Conservation (phyloP, 2,329 filamentous ascomycete species). For the Xylaria sp. region DNA sequence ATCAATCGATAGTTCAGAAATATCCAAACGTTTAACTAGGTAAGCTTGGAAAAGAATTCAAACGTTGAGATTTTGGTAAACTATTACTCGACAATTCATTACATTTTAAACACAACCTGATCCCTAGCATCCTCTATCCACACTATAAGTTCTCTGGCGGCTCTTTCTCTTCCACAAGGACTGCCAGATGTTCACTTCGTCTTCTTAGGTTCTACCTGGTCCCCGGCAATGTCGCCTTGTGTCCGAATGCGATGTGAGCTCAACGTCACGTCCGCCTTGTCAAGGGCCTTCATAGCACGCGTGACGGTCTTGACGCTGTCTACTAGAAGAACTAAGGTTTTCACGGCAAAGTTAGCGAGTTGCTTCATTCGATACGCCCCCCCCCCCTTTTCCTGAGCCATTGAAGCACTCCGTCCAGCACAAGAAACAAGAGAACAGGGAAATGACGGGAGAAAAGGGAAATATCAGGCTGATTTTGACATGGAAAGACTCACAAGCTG, state of each 20-base stretch:
- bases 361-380: neutral
- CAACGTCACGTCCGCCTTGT: constrained; percentile 41
- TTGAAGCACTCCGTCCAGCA: neutral
- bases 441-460: neutral
- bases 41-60: too few species aligned
- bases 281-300: constrained; percentile 42
- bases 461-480: neutral
- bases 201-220: constrained; percentile 40
- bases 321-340: constrained; percentile 43
- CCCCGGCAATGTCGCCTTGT: constrained; percentile 13
- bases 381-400: neutral
- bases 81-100: neutral
- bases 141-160: neutral
- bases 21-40: too few species aligned
- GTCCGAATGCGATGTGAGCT: constrained; percentile 30
- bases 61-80: too few species aligned
- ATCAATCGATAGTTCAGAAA: too few species aligned
- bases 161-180: neutral
- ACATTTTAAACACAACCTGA: neutral
- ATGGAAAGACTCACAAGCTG: constrained; percentile 57
- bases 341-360: neutral
- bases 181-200: constrained; percentile 31
- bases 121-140: neutral
- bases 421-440: neutral
- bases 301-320: constrained; percentile 45